Conservation (phyloP, 371 early-diverging fungal species). For the Apophysomyces trapeziformis region DNA sequence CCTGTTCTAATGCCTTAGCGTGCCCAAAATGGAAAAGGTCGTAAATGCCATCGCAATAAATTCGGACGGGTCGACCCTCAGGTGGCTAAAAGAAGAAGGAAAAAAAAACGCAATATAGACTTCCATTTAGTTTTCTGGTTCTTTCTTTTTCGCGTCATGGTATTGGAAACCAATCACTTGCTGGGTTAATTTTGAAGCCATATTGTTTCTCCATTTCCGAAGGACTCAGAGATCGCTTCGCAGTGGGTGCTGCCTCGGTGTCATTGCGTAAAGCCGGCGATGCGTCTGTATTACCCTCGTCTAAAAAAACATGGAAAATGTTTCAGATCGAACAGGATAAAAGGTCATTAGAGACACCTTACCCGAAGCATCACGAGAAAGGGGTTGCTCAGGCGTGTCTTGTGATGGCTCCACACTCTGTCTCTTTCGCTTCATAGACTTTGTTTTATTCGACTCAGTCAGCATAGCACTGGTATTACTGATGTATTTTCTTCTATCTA, state of each 20-base stretch:
- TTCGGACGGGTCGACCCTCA: slow-evolving; percentile 75
- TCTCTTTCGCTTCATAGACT: slow-evolving; percentile 1
- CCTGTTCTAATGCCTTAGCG: slow-evolving; percentile 91
- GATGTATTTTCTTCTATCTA: neutral
- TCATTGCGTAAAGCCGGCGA: neutral
- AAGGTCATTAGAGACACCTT: neutral
- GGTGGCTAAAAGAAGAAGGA: slow-evolving; percentile 54
- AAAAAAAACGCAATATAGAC: too few relatives aligned
- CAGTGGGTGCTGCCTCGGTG: neutral
- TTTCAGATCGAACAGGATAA: neutral
- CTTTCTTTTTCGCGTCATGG: neutral
- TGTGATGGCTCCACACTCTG: neutral
- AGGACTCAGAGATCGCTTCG: slow-evolving; percentile 9
- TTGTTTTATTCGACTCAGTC: neutral
- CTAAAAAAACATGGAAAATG: neutral
- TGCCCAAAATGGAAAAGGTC: slow-evolving; percentile 97
- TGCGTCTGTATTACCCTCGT: slow-evolving; percentile 21
- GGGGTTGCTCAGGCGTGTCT: slow-evolving; percentile 14
- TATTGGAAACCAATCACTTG: neutral
- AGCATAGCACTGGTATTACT: neutral
- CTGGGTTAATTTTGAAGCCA: slow-evolving; percentile 24
- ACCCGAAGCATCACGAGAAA: slow-evolving; percentile 27
- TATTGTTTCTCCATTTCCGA: slow-evolving; percentile 14
- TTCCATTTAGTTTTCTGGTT: neutral
- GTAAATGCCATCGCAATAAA: slow-evolving; percentile 94